Conservation (phyloP, 2,329 filamentous ascomycete genomes). For the Taxawa tesnikishii region DNA sequence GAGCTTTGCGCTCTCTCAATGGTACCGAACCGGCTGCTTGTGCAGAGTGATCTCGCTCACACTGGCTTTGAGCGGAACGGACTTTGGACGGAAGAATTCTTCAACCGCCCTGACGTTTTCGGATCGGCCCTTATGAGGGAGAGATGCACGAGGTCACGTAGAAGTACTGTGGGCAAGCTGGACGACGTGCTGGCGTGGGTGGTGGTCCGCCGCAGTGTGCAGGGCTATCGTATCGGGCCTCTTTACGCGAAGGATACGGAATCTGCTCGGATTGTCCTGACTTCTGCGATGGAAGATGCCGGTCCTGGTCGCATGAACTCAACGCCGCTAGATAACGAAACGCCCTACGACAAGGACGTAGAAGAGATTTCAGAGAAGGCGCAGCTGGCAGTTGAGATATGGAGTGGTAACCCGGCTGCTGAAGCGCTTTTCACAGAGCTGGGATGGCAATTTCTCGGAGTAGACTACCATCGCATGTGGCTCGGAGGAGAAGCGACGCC, state of each 20-base stretch:
- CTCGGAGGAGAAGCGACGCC: constrained; percentile 16
- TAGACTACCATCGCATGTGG: constrained; percentile 28
- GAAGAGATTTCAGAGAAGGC: constrained; percentile 10
- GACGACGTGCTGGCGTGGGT: constrained; percentile 17
- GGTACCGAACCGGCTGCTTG: constrained; percentile 13
- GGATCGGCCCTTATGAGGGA: constrained; percentile 19
- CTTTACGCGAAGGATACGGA: constrained; percentile 19
- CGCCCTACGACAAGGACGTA: constrained; percentile 2
- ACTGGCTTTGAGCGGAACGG: constrained; percentile 19
- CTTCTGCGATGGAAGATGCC: constrained; percentile 15
- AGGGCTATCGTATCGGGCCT: constrained; percentile 23
- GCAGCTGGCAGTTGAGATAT: constrained; percentile 21
- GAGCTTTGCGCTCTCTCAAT: constrained; percentile 13
- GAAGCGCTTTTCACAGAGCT: constrained; percentile 19
- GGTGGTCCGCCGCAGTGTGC: constrained; percentile 18
- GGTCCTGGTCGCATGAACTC: constrained; percentile 8
- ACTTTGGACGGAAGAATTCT: constrained; percentile 20
- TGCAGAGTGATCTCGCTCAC: constrained; percentile 15
- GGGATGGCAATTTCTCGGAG: constrained; percentile 17
- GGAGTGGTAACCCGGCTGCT: constrained; percentile 18
- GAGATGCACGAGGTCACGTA: no score
- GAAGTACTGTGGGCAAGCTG: constrained; percentile 5
- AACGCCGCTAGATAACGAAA: constrained; percentile 6
- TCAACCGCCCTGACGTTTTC: constrained; percentile 15
- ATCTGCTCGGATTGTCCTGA: constrained; percentile 16